Conservation (phyloP, 768 basidiomycete genomes). For the Zangia roseola region DNA sequence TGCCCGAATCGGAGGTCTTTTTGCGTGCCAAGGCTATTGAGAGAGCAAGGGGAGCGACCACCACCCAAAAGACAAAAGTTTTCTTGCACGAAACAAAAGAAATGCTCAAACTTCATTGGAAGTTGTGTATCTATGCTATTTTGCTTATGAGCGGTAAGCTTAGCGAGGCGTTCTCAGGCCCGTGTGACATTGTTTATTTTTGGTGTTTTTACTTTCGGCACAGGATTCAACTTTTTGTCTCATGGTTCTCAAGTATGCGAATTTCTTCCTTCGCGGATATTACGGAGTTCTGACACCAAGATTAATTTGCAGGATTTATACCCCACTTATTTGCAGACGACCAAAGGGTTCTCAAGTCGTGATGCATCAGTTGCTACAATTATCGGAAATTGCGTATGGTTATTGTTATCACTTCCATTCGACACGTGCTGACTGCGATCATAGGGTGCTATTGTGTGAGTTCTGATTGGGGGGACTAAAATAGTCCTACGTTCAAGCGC, state of each 20-base stretch:
- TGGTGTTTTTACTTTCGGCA: background rate
- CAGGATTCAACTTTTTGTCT: constrained; percentile 75
- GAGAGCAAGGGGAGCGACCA: constrained; percentile 36
- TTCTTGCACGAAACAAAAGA: constrained; percentile 71
- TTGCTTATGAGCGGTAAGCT: constrained; percentile 66
- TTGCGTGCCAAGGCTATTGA: constrained; percentile 59
- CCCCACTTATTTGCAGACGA: constrained; percentile 67
- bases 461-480: constrained; percentile 12
- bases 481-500: constrained; percentile 1
- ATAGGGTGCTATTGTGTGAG: constrained; percentile 47
- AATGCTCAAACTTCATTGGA: constrained; percentile 85
- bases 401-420: background rate
- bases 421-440: background rate
- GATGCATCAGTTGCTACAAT: constrained; percentile 76
- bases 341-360: constrained; percentile 58
- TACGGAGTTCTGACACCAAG: background rate
- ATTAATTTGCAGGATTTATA: constrained; percentile 54
- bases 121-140: constrained; percentile 79
- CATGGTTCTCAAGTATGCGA: constrained; percentile 61
- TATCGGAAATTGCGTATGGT: constrained; percentile 67
- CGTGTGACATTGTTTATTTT: background rate
- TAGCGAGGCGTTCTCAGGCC: background rate
- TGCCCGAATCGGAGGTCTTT: constrained; percentile 83
- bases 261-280: background rate
- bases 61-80: constrained; percentile 55